Percentiles rank a stretch among this genome's conserved stretches.
Evolutionary conservation across 257 asterid genomes (phyloP).

Genomic region (Solanum arcanum): DNA sequence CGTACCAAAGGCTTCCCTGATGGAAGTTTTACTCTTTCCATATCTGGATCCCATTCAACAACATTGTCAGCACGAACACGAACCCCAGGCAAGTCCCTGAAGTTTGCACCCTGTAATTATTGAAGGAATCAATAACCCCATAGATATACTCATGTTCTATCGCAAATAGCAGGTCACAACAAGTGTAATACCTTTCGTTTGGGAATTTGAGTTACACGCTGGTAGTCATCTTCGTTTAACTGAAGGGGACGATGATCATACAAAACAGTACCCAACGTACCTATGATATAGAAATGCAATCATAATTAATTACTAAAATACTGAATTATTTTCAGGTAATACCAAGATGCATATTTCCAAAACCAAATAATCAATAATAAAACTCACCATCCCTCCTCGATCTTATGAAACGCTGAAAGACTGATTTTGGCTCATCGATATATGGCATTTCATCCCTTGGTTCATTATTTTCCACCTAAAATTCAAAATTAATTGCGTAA

Average conservation of each 20-base stretch:
- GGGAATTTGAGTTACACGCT: conserved; percentile 60
- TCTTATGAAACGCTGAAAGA: conserved; percentile 61
- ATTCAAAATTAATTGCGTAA: background rate
- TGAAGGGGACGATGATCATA: conserved; percentile 65
- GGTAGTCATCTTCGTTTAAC: conserved; percentile 52
- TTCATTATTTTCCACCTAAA: conserved; percentile 55
- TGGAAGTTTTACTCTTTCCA: conserved; percentile 26
- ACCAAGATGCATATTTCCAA: background rate
- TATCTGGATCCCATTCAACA: conserved; percentile 57
- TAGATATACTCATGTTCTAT: background rate
- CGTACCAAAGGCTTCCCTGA: conserved; percentile 87
- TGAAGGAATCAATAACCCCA: background rate
- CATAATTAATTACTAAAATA: background rate
- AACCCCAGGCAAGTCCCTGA: conserved; percentile 60
- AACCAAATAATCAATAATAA: background rate
- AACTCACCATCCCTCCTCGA: conserved; percentile 44
- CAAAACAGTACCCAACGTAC: conserved; percentile 51
- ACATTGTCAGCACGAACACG: conserved; percentile 42
- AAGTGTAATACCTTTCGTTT: conserved; percentile 42
- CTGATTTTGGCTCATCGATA: conserved; percentile 20
- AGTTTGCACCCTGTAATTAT: conserved; percentile 63
- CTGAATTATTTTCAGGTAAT: background rate
- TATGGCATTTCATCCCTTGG: conserved; percentile 53
- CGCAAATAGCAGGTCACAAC: background rate
- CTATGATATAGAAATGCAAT: conserved; percentile 14